phyloP scores from a whole-genome alignment of 495 filamentous ascomycete species.

The Aspergillus wentii region DNA sequence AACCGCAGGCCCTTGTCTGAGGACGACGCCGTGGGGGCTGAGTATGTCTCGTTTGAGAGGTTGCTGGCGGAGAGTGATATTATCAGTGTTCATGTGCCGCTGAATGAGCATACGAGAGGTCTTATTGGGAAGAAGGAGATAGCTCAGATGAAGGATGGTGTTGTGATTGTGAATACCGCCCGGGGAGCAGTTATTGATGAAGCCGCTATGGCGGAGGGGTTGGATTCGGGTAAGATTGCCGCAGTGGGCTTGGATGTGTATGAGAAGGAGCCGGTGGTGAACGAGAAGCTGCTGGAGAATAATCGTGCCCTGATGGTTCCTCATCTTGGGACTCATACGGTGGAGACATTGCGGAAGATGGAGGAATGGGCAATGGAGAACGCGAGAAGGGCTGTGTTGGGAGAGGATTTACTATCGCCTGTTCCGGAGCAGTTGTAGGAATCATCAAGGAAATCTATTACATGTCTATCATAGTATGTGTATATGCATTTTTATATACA shows the following conservation, averaged over 20 bases:
- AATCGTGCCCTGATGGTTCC: constrained; percentile 2
- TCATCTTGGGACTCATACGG: constrained; percentile 7
- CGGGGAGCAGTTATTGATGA: constrained; percentile 55
- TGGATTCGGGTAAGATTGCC: neutral
- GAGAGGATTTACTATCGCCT: neutral
- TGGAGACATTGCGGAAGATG: constrained; percentile 6
- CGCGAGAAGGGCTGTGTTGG: neutral
- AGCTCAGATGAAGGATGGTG: constrained; percentile 51
- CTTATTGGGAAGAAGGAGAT: constrained; percentile 45
- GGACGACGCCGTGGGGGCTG: constrained; percentile 43
- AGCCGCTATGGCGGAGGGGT: constrained; percentile 42
- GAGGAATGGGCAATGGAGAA: constrained; percentile 8
- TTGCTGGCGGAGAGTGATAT: constrained; percentile 53
- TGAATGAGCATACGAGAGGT: constrained; percentile 52
- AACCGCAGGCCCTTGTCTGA: constrained; percentile 30
- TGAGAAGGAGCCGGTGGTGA: neutral
- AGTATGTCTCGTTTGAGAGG: constrained; percentile 53
- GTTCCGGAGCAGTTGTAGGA: constrained; percentile 5
- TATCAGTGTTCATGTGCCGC: constrained; percentile 55
- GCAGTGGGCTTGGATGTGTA: neutral
- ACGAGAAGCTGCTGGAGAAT: constrained; percentile 1
- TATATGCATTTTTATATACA: too few relatives aligned
- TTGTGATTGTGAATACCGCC: constrained; percentile 57
- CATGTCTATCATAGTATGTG: too few relatives aligned
- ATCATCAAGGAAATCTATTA: too few relatives aligned